These are phyloP conservation scores for Lolium rigidum DNA, from an alignment of 176 grass and related monocot species.

Conservation along the genomic window DNA sequence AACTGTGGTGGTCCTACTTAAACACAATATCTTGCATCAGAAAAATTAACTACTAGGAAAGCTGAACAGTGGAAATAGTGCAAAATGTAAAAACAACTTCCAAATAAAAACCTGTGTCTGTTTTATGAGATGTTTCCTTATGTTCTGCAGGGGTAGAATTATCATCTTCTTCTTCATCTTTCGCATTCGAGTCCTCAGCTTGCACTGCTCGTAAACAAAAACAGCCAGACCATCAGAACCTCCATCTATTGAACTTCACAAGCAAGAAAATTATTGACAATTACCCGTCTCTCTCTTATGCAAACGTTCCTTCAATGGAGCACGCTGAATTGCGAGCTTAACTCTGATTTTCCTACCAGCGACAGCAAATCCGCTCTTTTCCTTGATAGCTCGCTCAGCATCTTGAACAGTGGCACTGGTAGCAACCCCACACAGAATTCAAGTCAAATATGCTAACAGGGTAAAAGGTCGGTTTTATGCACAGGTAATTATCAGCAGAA, in stretches of 20 bases:
- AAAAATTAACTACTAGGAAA: constrained; percentile 28
- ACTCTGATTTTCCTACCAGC: constrained; percentile 91
- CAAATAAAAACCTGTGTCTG: constrained; percentile 51
- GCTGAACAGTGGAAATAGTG: constrained; percentile 31
- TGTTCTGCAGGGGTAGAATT: constrained; percentile 31
- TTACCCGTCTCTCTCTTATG: constrained; percentile 74
- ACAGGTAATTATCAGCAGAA: not conserved
- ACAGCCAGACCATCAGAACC: constrained; percentile 32
- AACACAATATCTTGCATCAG: constrained; percentile 40
- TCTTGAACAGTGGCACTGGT: constrained; percentile 83
- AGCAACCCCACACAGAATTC: constrained; percentile 32
- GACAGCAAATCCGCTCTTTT: constrained; percentile 73
- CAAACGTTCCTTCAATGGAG: constrained; percentile 67
- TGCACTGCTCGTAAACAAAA: constrained; percentile 43
- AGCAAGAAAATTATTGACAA: constrained; percentile 14
- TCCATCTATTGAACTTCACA: constrained; percentile 4
- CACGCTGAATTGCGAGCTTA: constrained; percentile 82
- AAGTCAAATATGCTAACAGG: constrained; percentile 2
- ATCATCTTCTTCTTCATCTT: constrained; percentile 48
- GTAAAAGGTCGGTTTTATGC: not conserved
- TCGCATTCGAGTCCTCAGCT: constrained; percentile 48
- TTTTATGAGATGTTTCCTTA: constrained; percentile 38
- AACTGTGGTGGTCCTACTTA: constrained; percentile 34
- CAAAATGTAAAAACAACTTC: constrained; percentile 21
- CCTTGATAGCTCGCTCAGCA: constrained; percentile 79